These are phyloP conservation scores for Cyberlindnera sargentensis DNA, from an alignment of 805 yeast species.

Conservation along the genomic window DNA sequence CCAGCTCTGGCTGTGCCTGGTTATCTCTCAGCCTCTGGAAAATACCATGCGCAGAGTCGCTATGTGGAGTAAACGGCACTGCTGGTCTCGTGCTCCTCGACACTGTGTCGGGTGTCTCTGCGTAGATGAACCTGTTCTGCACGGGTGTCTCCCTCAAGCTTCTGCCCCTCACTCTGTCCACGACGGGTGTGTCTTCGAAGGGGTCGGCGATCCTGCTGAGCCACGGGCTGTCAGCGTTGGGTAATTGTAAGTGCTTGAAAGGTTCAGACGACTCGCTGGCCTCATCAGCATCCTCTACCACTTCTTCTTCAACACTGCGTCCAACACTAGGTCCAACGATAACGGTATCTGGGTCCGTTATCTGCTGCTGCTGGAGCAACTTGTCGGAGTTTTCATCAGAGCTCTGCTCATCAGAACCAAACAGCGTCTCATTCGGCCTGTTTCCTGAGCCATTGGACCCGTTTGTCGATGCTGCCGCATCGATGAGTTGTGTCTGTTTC, in stretches of 20 bases:
- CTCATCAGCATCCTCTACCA: background rate
- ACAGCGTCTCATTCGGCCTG: too few relatives aligned
- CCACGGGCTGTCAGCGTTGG: constrained; percentile 19
- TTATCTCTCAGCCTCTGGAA: constrained; percentile 18
- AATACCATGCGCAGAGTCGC: constrained; percentile 9
- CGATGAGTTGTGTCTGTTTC: constrained; percentile 17
- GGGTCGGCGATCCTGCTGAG: constrained; percentile 30
- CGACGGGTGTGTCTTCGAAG: constrained; percentile 25
- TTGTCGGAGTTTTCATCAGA: too few relatives aligned
- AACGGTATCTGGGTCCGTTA: constrained; percentile 4
- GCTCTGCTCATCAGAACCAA: too few relatives aligned
- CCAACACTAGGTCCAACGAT: background rate
- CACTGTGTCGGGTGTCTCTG: constrained; percentile 14
- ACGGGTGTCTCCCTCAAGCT: constrained; percentile 14
- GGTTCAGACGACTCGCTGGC: constrained; percentile 15
- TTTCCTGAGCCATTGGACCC: constrained; percentile 3
- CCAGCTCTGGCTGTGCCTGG: constrained; percentile 14
- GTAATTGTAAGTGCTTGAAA: constrained; percentile 8
- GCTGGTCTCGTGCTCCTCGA: background rate
- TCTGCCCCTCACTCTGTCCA: constrained; percentile 5
- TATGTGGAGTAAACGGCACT: constrained; percentile 6
- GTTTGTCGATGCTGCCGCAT: constrained; percentile 1
- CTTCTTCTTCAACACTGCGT: too few relatives aligned
- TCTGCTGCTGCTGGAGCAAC: constrained; percentile 10
- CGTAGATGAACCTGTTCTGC: background rate